These are phyloP conservation scores for Psilocybe subaeruginosa DNA, from an alignment of 768 basidiomycete species.

Conservation along the genomic window DNA sequence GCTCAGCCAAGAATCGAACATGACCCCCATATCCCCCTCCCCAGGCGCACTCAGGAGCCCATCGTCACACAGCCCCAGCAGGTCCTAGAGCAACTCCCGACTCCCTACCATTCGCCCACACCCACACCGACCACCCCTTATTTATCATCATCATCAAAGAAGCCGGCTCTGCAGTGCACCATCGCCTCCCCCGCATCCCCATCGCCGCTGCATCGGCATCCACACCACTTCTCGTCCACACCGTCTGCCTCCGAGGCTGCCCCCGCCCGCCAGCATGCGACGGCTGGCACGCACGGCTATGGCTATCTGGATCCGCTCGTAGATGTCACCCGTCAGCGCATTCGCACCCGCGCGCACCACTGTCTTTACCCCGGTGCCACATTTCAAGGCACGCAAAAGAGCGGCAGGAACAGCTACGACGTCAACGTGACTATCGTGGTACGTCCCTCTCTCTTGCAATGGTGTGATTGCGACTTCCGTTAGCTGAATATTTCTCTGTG, in stretches of 20 bases:
- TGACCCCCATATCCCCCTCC: conserved; percentile 23
- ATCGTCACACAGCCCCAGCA: conserved; percentile 4
- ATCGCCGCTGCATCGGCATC: background rate
- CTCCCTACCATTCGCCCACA: conserved; percentile 6
- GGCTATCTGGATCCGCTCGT: conserved; percentile 52
- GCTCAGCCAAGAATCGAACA: conserved; percentile 20
- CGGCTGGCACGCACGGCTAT: conserved; percentile 1
- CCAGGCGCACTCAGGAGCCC: conserved; percentile 24
- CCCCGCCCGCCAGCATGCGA: background rate
- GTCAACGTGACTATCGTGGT: conserved; percentile 93
- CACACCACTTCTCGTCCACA: background rate
- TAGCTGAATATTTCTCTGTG: no score
- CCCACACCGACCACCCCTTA: background rate
- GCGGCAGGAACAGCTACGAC: conserved; percentile 92
- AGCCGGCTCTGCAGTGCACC: background rate
- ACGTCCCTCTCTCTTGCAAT: conserved; percentile 36
- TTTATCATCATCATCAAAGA: background rate
- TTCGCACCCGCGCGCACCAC: conserved; percentile 71
- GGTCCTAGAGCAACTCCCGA: conserved; percentile 14
- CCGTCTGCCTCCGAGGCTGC: no score
- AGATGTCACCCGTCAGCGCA: conserved; percentile 79
- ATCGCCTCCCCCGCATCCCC: background rate
- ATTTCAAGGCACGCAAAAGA: conserved; percentile 92
- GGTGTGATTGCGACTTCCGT: no score
- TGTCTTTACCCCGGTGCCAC: conserved; percentile 87